A percentile compares a stretch with the other conserved stretches of the same genome.
Evolutionary conservation across 495 filamentous ascomycete genomes (phyloP).

Genomic region (Pyrenula massariospora): DNA sequence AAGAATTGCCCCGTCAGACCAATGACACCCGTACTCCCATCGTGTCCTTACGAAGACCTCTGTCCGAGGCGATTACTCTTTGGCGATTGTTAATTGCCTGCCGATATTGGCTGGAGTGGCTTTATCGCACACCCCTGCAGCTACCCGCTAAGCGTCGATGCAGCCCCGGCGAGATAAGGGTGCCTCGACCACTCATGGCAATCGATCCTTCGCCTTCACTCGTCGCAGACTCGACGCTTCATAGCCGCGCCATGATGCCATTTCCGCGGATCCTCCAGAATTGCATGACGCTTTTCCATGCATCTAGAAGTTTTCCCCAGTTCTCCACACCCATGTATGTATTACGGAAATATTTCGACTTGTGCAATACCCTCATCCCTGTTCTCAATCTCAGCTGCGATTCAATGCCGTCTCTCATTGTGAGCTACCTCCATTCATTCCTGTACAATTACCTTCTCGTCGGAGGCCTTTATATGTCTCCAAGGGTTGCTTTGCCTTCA

Average conservation of each 20-base stretch:
- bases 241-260: background rate
- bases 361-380: background rate
- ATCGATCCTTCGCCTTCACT: too few relatives aligned
- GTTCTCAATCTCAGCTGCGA: background rate
- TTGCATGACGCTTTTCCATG: background rate
- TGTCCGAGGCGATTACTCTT: too few relatives aligned
- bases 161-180: background rate
- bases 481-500: too few relatives aligned
- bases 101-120: background rate
- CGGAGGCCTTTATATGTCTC: too few relatives aligned
- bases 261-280: conserved; percentile 1
- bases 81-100: too few relatives aligned
- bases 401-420: too few relatives aligned
- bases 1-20: too few relatives aligned
- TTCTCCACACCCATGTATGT: background rate
- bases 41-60: too few relatives aligned
- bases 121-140: background rate
- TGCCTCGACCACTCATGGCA: background rate
- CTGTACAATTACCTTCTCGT: too few relatives aligned
- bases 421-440: too few relatives aligned
- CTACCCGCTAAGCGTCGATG: background rate
- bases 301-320: background rate
- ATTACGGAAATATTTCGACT: background rate
- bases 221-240: background rate
- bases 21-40: too few relatives aligned